Base-by-base conservation (phyloP, 2,329 filamentous ascomycete species). In the Penicillium expansum region DNA sequence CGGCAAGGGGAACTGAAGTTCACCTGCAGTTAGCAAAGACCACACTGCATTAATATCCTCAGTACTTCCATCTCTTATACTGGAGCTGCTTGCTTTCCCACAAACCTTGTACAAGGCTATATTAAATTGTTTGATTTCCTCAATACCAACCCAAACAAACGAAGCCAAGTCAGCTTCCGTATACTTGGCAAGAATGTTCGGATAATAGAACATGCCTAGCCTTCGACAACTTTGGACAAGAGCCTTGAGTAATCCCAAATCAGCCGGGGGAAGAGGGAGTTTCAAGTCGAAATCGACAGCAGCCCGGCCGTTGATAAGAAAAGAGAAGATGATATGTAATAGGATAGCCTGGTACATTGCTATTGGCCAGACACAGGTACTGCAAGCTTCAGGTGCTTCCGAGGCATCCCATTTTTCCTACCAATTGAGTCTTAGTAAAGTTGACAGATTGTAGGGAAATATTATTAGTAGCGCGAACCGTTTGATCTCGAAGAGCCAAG, bases 121-220 rank as follows among this genome's bases (percentile, higher is more conserved):
- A 18, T 61, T 62, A 22, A 72, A 72, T 2, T 64, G 61, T 56
- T 73, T 72, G 3, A 65, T 53, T 42, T 72, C 69, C 45, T 73
- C 71, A 24, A 70, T 56, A 1, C 62, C 29, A 5, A 65, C 57
- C 63, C 67, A 67, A 30, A 65, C 49, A 51, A 62, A 69, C 2
- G 59, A 22, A 3, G 48, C 37, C 4, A 64, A 48, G 5, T 62
- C 60, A 1, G 51, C 41, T 10, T 58, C 32, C 4, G 43, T 10
- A 37, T 58, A 66, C 13, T 53, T 57, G 0, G 59, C 48, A 2
- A 71, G 53, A 10, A 71, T 71, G 13, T 65, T 65, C 2, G 67
- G 65, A 55, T 70, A 73, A 52, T 59, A 61, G 16, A 72, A 67
- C 56, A 73, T 62, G 29, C 68, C 69, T 16, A 67, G 58, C 13